Percentiles rank a stretch among this genome's conserved stretches.
Conservation (phyloP, 768 basidiomycete species). For the Lentinula edodes region DNA sequence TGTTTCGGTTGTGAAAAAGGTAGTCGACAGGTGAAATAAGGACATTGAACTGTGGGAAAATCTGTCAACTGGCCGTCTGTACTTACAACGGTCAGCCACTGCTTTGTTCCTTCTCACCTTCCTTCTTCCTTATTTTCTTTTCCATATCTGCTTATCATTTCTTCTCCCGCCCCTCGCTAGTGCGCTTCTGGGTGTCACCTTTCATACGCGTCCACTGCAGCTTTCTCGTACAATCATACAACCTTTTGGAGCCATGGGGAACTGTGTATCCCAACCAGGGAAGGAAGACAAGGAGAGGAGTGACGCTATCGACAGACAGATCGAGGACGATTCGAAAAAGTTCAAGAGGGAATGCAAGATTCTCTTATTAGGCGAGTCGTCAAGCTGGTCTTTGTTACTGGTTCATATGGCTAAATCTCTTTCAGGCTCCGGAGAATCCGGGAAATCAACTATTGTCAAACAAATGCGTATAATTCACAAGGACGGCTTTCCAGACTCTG, state of each 20-base stretch:
- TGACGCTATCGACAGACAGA: slow-evolving; percentile 73
- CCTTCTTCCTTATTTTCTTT: neutral
- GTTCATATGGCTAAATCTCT: neutral
- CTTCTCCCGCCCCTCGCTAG: neutral
- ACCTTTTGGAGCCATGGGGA: slow-evolving; percentile 47
- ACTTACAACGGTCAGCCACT: neutral
- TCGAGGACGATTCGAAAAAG: slow-evolving; percentile 81
- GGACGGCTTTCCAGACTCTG: slow-evolving; percentile 76
- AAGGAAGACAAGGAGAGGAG: slow-evolving; percentile 56
- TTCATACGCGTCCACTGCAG: neutral
- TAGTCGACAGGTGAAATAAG: neutral
- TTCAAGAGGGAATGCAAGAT: slow-evolving; percentile 92
- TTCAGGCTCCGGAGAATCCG: slow-evolving; percentile 89
- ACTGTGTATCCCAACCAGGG: slow-evolving; percentile 58
- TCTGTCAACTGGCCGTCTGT: slow-evolving; percentile 1
- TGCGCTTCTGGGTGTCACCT: neutral
- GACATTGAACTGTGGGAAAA: neutral
- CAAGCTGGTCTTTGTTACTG: neutral
- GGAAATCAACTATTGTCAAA: slow-evolving; percentile 94
- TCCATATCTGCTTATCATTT: neutral
- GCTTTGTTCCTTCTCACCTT: slow-evolving; percentile 5
- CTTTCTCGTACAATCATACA: neutral
- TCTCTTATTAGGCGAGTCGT: slow-evolving; percentile 71
- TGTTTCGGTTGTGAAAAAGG: neutral
- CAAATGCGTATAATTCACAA: slow-evolving; percentile 99